Base-by-base conservation (phyloP, 2,329 filamentous ascomycete species). In the Rutstroemia sp. region DNA sequence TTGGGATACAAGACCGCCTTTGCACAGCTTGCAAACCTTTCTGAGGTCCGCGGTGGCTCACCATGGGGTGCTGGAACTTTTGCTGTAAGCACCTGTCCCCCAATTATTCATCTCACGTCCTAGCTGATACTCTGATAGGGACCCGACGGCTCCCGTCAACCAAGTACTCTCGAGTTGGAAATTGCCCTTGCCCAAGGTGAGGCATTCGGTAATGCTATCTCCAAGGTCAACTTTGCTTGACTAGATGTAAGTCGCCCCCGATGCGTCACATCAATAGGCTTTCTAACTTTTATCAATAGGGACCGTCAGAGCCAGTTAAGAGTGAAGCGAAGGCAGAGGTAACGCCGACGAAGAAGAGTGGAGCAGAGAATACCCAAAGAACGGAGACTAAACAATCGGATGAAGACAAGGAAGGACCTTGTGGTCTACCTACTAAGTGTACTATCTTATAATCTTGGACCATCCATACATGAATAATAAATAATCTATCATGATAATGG, bases 51-150 rank as follows among this genome's bases (percentile, higher is more conserved):
- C 71, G 94, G 94, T 68, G 94, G 94, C 60, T 84, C 81, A 59
- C 80, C 94, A 41, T 99, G 94, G 94, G 94, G 92, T 67, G 92
- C 92, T 37, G 94, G 94, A 70, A 96, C 92, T 63, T 95, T 96
- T 67, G 79, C 92, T 61, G 83, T 79, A 75, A 70, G 77, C 69
- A 30, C 27, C 34, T 42, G 25, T 39, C 23, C 21, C 41, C 9
- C 30, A 34, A 42, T 42, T 48, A 27, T 49, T 12, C 2, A 7
- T 37, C 17, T 16, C 5, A 6, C 21, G 52, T 39, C 53, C 51
- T 56, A 57, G 51, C 21, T 60, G 64, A 63, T 56, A 10, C 16
- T 56, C 19, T 49, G 41, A 37, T 57, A 79, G 78, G 77, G 71
- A 60, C 78, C 70, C 58, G 90, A 96, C 67, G 94, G 94, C 66